Base-by-base conservation (phyloP, 2,329 filamentous ascomycete genomes). In the Magnaporthiopsis rhizophila region DNA sequence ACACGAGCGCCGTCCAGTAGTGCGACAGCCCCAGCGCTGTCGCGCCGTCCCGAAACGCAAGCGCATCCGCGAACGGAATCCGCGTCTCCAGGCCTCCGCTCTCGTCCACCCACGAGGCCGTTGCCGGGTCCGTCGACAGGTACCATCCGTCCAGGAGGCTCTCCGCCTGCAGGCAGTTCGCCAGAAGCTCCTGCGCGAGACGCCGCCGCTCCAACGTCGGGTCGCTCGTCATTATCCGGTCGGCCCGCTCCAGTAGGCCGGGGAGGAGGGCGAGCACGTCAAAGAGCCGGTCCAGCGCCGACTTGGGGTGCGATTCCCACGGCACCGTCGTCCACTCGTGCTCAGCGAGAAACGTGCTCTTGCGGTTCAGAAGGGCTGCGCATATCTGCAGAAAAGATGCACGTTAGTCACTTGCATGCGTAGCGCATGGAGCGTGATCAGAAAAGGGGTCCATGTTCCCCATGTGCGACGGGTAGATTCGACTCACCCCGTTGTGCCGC, bases 1-100 rank as follows among this genome's bases (percentile, higher is more conserved):
- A 67, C 34, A 85, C 74, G 59, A 82, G 78, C 1, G 78, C 71
- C 66, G 81, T 77, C 83, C 83, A 86, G 71, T 83, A 85, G 69
- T 82, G 81, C 15, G 83, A 71, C 66, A 85, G 79, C 59, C 76
- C 76, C 38, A 83, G 67, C 0, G 82, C 80, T 0, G 79, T 76
- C 15, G 75, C 68, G 24, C 75, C 70, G 68, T 81, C 77, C 34
- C 73, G 74, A 69, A 85, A 85, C 13, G 72, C 74, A 66, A 80
- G 79, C 2, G 74, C 71, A 58, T 78, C 77, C 15, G 74, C 70
- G 67, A 84, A 84, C 0, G 81, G 80, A 26, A 79, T 71, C 60
- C 75, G 65, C 50, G 70, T 71, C 30, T 71, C 68, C 18, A 71
- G 64, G 59, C 72, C 69, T 36, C 69, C 67, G 13, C 72, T 65